Base-by-base conservation (phyloP, 2,329 filamentous ascomycete species). In the Neopestalotiopsis rosae region DNA sequence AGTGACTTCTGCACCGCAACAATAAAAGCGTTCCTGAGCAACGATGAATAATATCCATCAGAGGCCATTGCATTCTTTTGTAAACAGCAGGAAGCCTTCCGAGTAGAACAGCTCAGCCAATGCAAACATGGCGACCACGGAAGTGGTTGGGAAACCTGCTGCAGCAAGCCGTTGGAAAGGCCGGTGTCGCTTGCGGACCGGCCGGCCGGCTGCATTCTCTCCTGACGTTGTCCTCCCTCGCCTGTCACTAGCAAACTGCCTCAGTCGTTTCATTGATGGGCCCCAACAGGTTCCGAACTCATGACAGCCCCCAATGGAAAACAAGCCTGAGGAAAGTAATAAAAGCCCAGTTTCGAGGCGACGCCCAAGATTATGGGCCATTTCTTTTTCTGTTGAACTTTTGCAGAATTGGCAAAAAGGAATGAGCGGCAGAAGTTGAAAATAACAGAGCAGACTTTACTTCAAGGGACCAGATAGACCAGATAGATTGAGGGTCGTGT, bases 91-190 rank as follows among this genome's bases (percentile, higher is more conserved):
- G 40, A 24, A 28, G 28, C 63, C 63, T 56, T 14, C 63, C 30
- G 63, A 56, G 10, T 14, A 57, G 63, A 56, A 14, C 10, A 49
- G 5, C 32, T 32, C 20, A 49, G 45, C 63, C 63, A 65, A 65
- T 65, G n/a, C 32, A 32, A 56, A 56, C 5, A 45, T 65, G 13
- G 12, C 13, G 45, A 24, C 45, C 63, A 20, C 45, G 24, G 63
- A 24, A 57, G 49, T 56, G 63, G 17, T 40, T 56, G 63, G 45
- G 42, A 49, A 65, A 20, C 42, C 13, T 32, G 45, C 12, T 65
- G 63, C 63, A 65, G 63, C 12, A 32, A 65, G 49, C 63, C 63
- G 63, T 49, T 65, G 3, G 57, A 59, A 28, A 28, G 30, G 57
- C n/a, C 57, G n/a, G 57, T 59, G 30, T 24, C 24, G 57, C 40